Evolutionary conservation across 2,329 filamentous ascomycete species (phyloP).

Genomic region (Cercospora janseana): DNA sequence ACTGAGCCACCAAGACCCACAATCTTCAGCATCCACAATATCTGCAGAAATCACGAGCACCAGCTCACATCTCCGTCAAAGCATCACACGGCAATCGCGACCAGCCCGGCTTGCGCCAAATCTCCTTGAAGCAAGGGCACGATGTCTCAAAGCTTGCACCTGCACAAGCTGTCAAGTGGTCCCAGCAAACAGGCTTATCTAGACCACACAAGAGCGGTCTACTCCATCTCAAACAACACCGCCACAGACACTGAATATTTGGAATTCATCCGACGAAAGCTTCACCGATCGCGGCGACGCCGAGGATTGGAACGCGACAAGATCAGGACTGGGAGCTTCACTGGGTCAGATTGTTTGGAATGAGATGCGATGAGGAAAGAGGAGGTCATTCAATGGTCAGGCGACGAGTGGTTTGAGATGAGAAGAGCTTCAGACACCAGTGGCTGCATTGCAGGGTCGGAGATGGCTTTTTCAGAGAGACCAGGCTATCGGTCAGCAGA

Average conservation of each 20-base stretch:
- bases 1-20: not conserved
- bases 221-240: not conserved
- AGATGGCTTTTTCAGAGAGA: no score
- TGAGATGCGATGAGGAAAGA: not conserved
- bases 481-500: no score
- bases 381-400: not conserved
- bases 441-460: no score
- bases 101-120: no score
- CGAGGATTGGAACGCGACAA: conserved; percentile 8
- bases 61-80: not conserved
- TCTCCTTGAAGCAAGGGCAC: no score
- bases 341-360: not conserved
- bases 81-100: not conserved
- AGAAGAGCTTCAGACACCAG: no score
- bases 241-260: no score
- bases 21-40: not conserved
- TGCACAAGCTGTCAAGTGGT: not conserved
- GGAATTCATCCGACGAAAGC: not conserved
- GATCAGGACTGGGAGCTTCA: not conserved
- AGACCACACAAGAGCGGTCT: conserved; percentile 2
- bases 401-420: no score
- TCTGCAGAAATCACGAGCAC: not conserved
- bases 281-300: not conserved
- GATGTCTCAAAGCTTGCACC: no score
- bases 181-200: not conserved